These are phyloP conservation scores for Saccharum spontaneum DNA, from an alignment of 176 grass and related monocot species.

Conservation along the genomic window DNA sequence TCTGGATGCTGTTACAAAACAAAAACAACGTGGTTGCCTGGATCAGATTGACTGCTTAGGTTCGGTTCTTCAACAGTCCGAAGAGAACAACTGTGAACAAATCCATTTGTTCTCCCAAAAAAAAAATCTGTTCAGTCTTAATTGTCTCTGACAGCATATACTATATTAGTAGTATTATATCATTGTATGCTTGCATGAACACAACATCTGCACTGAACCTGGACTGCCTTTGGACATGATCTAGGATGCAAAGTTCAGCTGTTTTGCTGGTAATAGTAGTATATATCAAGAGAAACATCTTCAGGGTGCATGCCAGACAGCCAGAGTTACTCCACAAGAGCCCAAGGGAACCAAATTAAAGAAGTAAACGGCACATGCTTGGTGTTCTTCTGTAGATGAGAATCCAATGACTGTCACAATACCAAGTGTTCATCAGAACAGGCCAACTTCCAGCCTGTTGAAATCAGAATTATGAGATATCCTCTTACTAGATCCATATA, in stretches of 20 bases:
- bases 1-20: conserved; percentile 3
- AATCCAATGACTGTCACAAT: conserved; percentile 52
- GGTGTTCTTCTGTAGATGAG: conserved; percentile 24
- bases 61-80: not conserved
- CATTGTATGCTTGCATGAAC: not conserved
- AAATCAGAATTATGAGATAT: conserved; percentile 30
- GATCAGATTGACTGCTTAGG: not conserved
- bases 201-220: conserved; percentile 33
- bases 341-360: conserved; percentile 35
- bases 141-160: not conserved
- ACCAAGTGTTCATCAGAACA: conserved; percentile 38
- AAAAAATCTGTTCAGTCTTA: not conserved
- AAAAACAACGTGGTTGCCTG: conserved; percentile 5
- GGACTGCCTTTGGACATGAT: conserved; percentile 32
- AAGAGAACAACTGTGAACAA: conserved; percentile 5
- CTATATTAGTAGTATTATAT: not conserved
- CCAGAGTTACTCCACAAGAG: conserved; percentile 22
- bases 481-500: conserved; percentile 36
- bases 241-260: conserved; percentile 11
- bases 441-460: conserved; percentile 51
- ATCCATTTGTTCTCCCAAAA: not conserved
- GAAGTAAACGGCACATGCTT: conserved; percentile 26
- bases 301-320: not conserved
- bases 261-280: conserved; percentile 5
- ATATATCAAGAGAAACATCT: conserved; percentile 30